Evolutionary conservation across 208 protist genomes (phyloP), one percentile per base, ranked within the genome.

Genomic region (Leishmania tarentolae): DNA sequence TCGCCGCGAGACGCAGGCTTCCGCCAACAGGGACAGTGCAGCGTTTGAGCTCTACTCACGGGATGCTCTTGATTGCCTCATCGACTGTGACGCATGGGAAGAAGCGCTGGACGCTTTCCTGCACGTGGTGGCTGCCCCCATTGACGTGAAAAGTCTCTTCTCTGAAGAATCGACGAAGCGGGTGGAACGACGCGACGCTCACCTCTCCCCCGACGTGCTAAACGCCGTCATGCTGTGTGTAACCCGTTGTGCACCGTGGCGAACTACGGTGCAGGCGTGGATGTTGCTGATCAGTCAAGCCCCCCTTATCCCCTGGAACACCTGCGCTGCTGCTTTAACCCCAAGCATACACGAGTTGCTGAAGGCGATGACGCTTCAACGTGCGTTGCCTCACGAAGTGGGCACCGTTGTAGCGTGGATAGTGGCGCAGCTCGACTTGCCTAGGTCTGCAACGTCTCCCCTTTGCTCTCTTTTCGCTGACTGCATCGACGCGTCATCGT

Each of bases 201-300:
- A 73, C 59, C 70, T 88, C 17, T 35, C 66, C 31, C 56, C 77
- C 4, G 24, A 50, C n/a, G 40, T 84, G 37, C 47, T 88, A 47
- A 50, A 52, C 61, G 65, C 76, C 40, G 72, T 88, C 17, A 78
- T 88, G 86, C 59, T 44, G 2, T 73, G 76, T 13, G 63, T 88
- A 15, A 79, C 79, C 15, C 37, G 61, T 6, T 53, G 59, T 61
- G 86, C 86, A 8, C 86, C 82, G 35, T 88, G 86, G 86, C 79
- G 79, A 21, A 84, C 86, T 9, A 76, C 75, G 46, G 72, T 82
- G 79, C 81, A 80, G 70, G 83, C 81, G 2, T 87, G 83, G 83
- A 46, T 79, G 68, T 73, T 75, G 17, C 79, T 87, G 31, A 79
- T 44, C n/a, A 21, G 47, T n/a, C 59, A 78, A 15, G 66, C 76